These are phyloP conservation scores for Sindora glabra DNA, from an alignment of 306 rosid genomes.

Conservation along the genomic window DNA sequence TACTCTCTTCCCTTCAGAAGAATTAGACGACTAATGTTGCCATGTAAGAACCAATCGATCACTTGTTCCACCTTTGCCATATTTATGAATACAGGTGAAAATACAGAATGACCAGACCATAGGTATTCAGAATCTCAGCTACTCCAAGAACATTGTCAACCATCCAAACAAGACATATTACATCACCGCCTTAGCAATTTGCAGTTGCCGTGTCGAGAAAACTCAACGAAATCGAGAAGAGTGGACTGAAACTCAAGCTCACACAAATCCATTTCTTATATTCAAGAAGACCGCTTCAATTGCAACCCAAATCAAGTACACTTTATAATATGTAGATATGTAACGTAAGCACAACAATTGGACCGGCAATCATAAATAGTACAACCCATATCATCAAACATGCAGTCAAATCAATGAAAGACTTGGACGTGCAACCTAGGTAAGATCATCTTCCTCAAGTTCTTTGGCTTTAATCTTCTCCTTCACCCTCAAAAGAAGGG, in stretches of 20 bases:
- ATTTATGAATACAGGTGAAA: no score
- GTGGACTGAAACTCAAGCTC: neutral
- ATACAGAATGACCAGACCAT: no score
- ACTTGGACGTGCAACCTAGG: slow-evolving; percentile 27
- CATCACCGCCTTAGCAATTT: neutral
- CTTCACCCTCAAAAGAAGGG: slow-evolving; percentile 91
- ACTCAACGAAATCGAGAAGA: neutral
- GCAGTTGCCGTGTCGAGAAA: neutral
- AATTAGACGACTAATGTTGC: no score
- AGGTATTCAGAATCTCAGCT: neutral
- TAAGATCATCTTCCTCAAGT: slow-evolving; percentile 94
- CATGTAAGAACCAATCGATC: no score
- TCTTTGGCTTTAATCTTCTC: slow-evolving; percentile 95
- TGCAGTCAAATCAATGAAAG: slow-evolving; percentile 13
- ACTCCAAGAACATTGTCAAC: neutral
- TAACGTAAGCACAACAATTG: slow-evolving; percentile 18
- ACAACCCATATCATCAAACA: slow-evolving; percentile 32
- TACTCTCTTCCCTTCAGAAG: no score
- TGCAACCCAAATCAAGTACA: slow-evolving; percentile 27
- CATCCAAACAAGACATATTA: neutral
- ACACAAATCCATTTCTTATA: slow-evolving; percentile 5
- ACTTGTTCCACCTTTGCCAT: no score
- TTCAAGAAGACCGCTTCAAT: slow-evolving; percentile 13
- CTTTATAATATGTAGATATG: slow-evolving; percentile 8
- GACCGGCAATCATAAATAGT: slow-evolving; percentile 17